phyloP scores from a whole-genome alignment of 495 filamentous ascomycete species.

The Hypomontagnella monticulosa region DNA sequence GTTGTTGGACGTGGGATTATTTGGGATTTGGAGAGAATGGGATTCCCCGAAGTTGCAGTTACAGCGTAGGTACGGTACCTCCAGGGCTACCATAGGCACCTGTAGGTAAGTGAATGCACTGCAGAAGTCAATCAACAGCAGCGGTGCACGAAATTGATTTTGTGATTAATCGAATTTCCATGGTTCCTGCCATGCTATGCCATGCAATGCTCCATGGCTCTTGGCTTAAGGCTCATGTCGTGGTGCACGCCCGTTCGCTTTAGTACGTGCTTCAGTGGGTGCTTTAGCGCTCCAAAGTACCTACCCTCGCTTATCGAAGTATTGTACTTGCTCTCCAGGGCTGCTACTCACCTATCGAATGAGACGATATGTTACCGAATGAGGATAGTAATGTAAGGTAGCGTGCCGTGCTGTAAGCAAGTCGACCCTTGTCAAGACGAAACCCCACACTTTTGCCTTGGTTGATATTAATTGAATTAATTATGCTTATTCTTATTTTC shows the following conservation, averaged over 20 bases:
- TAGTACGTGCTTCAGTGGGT: neutral
- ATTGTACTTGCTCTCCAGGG: too few species aligned
- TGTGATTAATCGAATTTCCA: conserved; percentile 27
- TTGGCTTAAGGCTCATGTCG: conserved; percentile 6
- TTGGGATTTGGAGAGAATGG: conserved; percentile 14
- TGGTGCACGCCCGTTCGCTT: conserved; percentile 16
- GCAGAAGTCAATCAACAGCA: too few species aligned
- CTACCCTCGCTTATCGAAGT: too few species aligned
- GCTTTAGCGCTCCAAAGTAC: neutral
- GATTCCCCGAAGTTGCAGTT: conserved; percentile 31
- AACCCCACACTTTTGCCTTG: conserved; percentile 24
- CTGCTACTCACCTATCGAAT: conserved; percentile 1
- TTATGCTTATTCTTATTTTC: neutral
- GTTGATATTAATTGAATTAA: neutral
- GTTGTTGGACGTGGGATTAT: conserved; percentile 4
- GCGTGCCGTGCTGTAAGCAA: neutral
- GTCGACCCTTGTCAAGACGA: conserved; percentile 11
- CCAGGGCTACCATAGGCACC: too few species aligned
- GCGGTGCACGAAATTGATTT: neutral
- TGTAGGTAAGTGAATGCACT: too few species aligned
- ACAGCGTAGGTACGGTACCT: too few species aligned
- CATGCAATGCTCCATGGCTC: neutral
- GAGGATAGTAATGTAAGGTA: conserved; percentile 23
- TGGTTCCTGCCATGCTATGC: conserved; percentile 9
- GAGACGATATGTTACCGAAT: conserved; percentile 15